phyloP scores from a whole-genome alignment of 179 eudicot species.

The Silene vulgaris region DNA sequence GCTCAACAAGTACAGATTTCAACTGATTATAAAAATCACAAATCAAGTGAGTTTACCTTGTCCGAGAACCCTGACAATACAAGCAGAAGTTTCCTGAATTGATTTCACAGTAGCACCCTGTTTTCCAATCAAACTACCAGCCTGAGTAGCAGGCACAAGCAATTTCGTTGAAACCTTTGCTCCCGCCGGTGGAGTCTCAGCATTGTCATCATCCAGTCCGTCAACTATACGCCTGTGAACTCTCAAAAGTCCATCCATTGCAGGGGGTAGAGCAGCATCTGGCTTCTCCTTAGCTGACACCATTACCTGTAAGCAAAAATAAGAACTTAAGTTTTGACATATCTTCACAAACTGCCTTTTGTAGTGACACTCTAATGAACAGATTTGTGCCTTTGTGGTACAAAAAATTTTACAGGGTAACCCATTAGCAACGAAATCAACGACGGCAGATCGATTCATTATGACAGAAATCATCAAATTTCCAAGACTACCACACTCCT shows the following conservation, averaged over 20 bases:
- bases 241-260: constrained; percentile 14
- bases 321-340: not conserved
- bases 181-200: constrained; percentile 43
- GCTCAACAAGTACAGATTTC: not conserved
- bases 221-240: constrained; percentile 32
- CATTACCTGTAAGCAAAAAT: constrained; percentile 1
- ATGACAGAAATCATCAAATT: not conserved
- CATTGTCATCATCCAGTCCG: constrained; percentile 47
- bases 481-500: not conserved
- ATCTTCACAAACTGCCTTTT: not conserved
- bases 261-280: constrained; percentile 5
- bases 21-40: not conserved
- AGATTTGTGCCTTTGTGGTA: not conserved
- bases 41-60: constrained; percentile 38
- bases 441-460: not conserved
- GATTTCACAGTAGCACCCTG: constrained; percentile 79
- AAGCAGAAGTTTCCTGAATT: constrained; percentile 64
- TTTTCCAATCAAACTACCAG: constrained; percentile 81
- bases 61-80: constrained; percentile 69
- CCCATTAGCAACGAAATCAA: not conserved
- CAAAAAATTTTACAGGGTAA: not conserved
- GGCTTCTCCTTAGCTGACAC: constrained; percentile 10
- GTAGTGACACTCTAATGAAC: not conserved
- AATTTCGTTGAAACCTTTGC: constrained; percentile 59
- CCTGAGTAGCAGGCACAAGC: constrained; percentile 77